Evolutionary conservation across 768 basidiomycete genomes (phyloP), one percentile per base, ranked within the genome.

Genomic region (Amylocystis lapponica): DNA sequence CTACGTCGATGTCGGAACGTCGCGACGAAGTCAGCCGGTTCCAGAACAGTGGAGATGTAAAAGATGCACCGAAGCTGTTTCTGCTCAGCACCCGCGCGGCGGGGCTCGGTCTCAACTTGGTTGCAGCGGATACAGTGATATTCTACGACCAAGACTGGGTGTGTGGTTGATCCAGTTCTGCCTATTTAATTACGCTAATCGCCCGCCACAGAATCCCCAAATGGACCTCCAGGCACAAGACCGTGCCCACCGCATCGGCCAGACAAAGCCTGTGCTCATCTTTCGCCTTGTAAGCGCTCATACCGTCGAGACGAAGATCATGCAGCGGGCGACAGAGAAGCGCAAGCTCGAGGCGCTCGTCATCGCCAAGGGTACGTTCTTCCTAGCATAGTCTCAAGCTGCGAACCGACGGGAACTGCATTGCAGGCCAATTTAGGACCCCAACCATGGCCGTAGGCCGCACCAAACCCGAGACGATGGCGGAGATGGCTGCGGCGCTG

Each of bases 141-240:
- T 90, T 96, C 64, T 94, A 91, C 55, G 91, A 93, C 56, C 83
- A 86, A 49, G 89, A 92, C 60, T 92, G 89, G 89, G 84, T 91
- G 59, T 23, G 75, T 62, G 50, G 30, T 56, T 49, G 6, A 9
- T n/a, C 11, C 36, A 12, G 21, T 22, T 11, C 5, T 20, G 14
- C n/a, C 25, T n/a, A 3, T 25, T 9, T 35, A n/a, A 39, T n/a
- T 31, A 16, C 27, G 14, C 11, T 22, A 11, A 29, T 27, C 14
- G 10, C 29, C 29, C 14, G 23, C 16, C 4, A 9, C 44, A 90
- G 87, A 91, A 90, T 55, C 93, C 94, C 0, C 94, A 96, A 67
- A 93, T 94, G 82, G 95, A 99, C 51, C 71, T 88, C 2, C 95
- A 99, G 66, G 95, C 95, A 0, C 89, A 93, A 59, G 95, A 96